Base-by-base conservation (phyloP, 1,284 basidiomycete species). In the Tetrapyrgos nigripes region DNA sequence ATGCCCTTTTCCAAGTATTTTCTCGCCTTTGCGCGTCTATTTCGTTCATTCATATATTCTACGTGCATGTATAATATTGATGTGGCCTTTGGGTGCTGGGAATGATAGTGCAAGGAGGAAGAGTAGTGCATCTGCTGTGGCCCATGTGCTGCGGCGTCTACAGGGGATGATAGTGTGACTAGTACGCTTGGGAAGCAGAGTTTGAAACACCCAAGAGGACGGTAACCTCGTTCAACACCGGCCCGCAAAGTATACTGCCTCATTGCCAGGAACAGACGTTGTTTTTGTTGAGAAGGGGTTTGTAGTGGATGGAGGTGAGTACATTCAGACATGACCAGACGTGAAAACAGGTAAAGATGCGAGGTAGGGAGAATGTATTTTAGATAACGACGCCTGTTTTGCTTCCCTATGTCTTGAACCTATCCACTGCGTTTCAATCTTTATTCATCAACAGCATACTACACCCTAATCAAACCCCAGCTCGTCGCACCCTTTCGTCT, bases 211-310 rank as follows among this genome's bases (percentile, higher is more conserved):
- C n/a, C 26, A 75, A 55, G 78, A 77, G 59, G 80, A 81, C 28
- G 83, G 77, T 88, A 29, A 87, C 87, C 8, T 93, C 91, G 71
- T 98, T 98, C 74, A 97, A 94, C 63, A 99, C 97, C 0, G 94
- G 95, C 1, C 95, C 97, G 4, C 76, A 76, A 66, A 93, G 92
- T 62, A 86, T 88, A 50, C 88, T 92, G 23, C 98, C 97, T n/a
- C 97, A 99, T 73, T 99, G 97, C n/a, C n/a, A n/a, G 97, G 96
- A 97, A 73, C 97, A 99, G 72, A 96, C 96, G 0, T 69, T 96
- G 10, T 97, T 99, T 74, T 76, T 98, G 63, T 79, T 99, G 62
- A 83, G 86, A 55, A 95, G 52, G 92, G 94, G 0, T 85, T 98
- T 60, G 69, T 74, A 24, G 88, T 92, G 0, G 78, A 83, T 8